phyloP scores from a whole-genome alignment of 306 rosid genomes.

The Bauhinia variegata region DNA sequence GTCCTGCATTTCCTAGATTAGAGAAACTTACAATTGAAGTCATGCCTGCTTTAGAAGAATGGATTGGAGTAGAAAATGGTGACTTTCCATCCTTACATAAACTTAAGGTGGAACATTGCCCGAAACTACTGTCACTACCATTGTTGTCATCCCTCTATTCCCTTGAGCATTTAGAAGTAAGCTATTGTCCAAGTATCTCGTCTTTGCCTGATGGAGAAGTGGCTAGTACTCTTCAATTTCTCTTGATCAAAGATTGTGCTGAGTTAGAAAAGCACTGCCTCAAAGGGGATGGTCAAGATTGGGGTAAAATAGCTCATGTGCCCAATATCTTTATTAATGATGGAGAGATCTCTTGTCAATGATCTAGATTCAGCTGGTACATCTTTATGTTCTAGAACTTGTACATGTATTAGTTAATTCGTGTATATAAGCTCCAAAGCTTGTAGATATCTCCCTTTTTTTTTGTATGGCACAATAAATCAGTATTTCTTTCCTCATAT shows the following conservation, averaged over 20 bases:
- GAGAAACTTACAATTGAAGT: conserved; percentile 9
- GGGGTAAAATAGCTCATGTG: conserved; percentile 27
- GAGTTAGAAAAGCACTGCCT: conserved; percentile 14
- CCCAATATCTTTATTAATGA: conserved; percentile 10
- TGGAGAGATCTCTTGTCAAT: conserved; percentile 5
- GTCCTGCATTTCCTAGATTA: conserved; percentile 17
- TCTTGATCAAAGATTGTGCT: conserved; percentile 18
- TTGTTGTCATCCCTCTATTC: conserved; percentile 4
- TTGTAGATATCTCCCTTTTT: too few relatives aligned
- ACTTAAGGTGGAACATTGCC: conserved; percentile 28
- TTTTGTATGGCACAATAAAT: neutral
- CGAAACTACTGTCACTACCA: conserved; percentile 19
- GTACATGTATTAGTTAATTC: too few relatives aligned
- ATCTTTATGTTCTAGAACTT: too few relatives aligned
- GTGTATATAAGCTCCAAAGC: too few relatives aligned
- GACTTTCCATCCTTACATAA: conserved; percentile 31
- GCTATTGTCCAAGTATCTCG: conserved; percentile 10
- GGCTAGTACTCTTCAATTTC: conserved; percentile 17
- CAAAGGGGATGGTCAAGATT: conserved; percentile 22
- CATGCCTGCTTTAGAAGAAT: conserved; percentile 34
- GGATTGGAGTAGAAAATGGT: conserved; percentile 25
- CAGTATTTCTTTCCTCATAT: neutral
- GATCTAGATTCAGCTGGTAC: too few relatives aligned
- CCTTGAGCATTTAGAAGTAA: conserved; percentile 26
- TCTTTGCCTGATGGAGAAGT: conserved; percentile 2